Conservation (phyloP, 306 rosid species). For the Carpinus fangiana region DNA sequence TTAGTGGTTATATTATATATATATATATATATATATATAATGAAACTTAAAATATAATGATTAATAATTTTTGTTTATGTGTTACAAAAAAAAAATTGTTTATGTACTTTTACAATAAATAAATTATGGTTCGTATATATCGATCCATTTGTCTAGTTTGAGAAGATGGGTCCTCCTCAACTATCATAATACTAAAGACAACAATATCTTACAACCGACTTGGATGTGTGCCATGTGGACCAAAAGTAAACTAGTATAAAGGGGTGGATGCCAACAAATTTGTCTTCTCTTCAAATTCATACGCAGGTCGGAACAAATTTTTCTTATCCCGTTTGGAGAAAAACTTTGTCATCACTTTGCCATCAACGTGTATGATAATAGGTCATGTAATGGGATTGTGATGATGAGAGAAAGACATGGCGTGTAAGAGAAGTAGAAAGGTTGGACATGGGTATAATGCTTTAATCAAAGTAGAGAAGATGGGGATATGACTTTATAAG, state of each 20-base stretch:
- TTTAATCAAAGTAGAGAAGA: neutral
- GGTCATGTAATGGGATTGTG: slow-evolving; percentile 9
- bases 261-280: neutral
- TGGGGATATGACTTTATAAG: slow-evolving; percentile 2
- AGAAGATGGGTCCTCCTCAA: slow-evolving; percentile 13
- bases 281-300: neutral
- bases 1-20: slow-evolving; percentile 9
- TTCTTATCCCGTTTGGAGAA: too few species aligned
- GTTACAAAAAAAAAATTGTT: too few species aligned
- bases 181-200: neutral
- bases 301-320: too few species aligned
- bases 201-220: slow-evolving; percentile 13
- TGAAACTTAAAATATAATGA: slow-evolving; percentile 4
- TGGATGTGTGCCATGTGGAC: slow-evolving; percentile 26
- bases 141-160: slow-evolving; percentile 12
- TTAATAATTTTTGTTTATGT: neutral
- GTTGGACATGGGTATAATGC: neutral
- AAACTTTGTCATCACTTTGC: too few species aligned
- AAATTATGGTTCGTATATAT: neutral
- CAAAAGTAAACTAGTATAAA: neutral
- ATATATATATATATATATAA: neutral
- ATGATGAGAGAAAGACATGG: neutral
- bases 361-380: neutral
- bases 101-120: neutral
- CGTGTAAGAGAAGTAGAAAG: slow-evolving; percentile 17